Evolutionary conservation across 1,139 yeast species (phyloP).

Genomic region (Pichia sp.): DNA sequence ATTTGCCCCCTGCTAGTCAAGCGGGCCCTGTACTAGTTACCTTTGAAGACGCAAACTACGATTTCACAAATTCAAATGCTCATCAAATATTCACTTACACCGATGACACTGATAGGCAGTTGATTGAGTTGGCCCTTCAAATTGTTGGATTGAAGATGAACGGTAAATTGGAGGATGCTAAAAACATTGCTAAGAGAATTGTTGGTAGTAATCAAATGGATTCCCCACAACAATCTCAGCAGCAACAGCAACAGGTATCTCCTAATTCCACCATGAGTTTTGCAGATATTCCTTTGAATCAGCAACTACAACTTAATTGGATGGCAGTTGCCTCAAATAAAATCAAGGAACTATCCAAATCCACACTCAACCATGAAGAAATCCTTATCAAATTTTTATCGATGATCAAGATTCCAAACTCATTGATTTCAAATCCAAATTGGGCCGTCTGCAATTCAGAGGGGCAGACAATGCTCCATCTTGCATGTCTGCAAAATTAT

Average conservation of each 20-base stretch:
- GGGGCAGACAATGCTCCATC: slow-evolving; percentile 84
- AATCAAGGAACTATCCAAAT: slow-evolving; percentile 44
- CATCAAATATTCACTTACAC: slow-evolving; percentile 70
- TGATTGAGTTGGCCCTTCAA: slow-evolving; percentile 87
- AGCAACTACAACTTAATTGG: slow-evolving; percentile 35
- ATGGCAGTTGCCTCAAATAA: slow-evolving; percentile 37
- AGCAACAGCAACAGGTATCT: neutral
- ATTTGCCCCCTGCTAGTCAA: slow-evolving; percentile 80
- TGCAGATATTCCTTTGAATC: slow-evolving; percentile 5
- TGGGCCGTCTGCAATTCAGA: slow-evolving; percentile 76
- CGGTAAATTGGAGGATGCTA: slow-evolving; percentile 88
- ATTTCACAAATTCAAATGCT: slow-evolving; percentile 22
- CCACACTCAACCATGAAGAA: slow-evolving; percentile 50
- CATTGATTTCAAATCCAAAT: slow-evolving; percentile 60
- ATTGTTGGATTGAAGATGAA: slow-evolving; percentile 94
- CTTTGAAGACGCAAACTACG: slow-evolving; percentile 40
- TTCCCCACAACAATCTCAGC: slow-evolving; percentile 7
- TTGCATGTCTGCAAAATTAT: slow-evolving; percentile 75
- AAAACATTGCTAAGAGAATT: slow-evolving; percentile 81
- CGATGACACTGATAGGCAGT: slow-evolving; percentile 89
- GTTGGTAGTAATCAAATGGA: slow-evolving; percentile 52
- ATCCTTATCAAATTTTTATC: slow-evolving; percentile 61
- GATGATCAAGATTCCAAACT: slow-evolving; percentile 56
- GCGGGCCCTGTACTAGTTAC: slow-evolving; percentile 92
- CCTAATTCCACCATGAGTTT: slow-evolving; percentile 7